Evolutionary conservation across 257 asterid genomes (phyloP), one percentile per base, ranked within the genome.

Genomic region (Scutellaria baicalensis): DNA sequence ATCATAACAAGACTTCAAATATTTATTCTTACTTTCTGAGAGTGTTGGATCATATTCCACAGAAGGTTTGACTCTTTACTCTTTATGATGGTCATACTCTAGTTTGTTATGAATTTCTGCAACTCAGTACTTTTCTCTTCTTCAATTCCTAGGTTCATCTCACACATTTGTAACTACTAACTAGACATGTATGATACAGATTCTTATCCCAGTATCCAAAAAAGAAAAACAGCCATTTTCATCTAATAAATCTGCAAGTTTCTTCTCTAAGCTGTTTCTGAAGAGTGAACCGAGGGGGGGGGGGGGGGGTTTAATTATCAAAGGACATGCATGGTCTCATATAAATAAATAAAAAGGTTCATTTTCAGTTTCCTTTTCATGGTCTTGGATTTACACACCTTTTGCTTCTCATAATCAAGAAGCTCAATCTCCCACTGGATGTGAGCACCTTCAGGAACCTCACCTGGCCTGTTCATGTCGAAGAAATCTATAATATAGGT

Each of bases 361-460:
- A 12, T 10, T 71, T 45, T 38, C 23, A 64, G 51, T 58, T 55
- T 73, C 16, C 4, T 68, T 56, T 18, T 57, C 11, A 33, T 10
- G 47, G 56, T 35, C 49, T 21, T 39, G 61, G 42, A 63, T 70
- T 69, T 63, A 11, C 78, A 50, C 65, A 94, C 99, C 97, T 91
- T 94, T 47, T 87, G 90, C 79, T 79, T 88, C 81, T 91, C 95
- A 78, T 91, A 94, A 80, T 90, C 97, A 80, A 94, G 93, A 75
- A 94, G 97, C 79, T 94, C 99, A 64, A 94, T 91, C 81, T 91
- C 99, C 97, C 97, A 94, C 58, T 86, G 92, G 72, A 94, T 54
- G 68, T 79, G 63, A 67, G 97, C 88, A 64, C 97, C 96, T 79
- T 78, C 68, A 57, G 99, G 97, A 78, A 94, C 97, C 62, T 78